Evolutionary conservation across 1,139 yeast species (phyloP).

Genomic region (Pichia norvegensis): DNA sequence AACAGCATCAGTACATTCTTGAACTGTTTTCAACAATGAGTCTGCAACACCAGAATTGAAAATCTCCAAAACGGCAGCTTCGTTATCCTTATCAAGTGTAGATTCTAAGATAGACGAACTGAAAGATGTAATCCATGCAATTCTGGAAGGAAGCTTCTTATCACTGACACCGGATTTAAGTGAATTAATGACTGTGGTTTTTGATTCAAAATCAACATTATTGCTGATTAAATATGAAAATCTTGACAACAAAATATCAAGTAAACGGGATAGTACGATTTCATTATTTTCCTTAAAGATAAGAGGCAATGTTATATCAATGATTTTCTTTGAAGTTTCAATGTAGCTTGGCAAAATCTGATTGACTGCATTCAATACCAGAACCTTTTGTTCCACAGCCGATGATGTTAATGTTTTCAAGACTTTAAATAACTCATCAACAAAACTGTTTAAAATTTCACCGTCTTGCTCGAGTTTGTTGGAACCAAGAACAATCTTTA

Average conservation of each 20-base stretch:
- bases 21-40: conserved; percentile 32
- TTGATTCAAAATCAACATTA: conserved; percentile 3
- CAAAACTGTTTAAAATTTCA: conserved; percentile 27
- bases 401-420: conserved; percentile 56
- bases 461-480: conserved; percentile 13
- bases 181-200: conserved; percentile 25
- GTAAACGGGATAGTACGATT: conserved; percentile 41
- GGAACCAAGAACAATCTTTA: conserved; percentile 28
- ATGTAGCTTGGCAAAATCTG: conserved; percentile 26
- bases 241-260: conserved; percentile 44
- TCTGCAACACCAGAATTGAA: conserved; percentile 24
- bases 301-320: conserved; percentile 40
- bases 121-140: conserved; percentile 57
- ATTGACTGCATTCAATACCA: conserved; percentile 37
- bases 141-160: conserved; percentile 53
- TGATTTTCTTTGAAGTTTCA: conserved; percentile 31
- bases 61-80: conserved; percentile 16
- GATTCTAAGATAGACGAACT: conserved; percentile 30
- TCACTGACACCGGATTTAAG: conserved; percentile 56
- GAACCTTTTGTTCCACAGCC: conserved; percentile 48
- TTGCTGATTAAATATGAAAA: conserved; percentile 25
- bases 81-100: conserved; percentile 7
- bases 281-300: conserved; percentile 75
- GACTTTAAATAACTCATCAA: conserved; percentile 48
- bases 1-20: conserved; percentile 41